These are phyloP conservation scores for Cadophora luteo-olivacea DNA, from an alignment of 2,329 filamentous ascomycete genomes.

Conservation along the genomic window DNA sequence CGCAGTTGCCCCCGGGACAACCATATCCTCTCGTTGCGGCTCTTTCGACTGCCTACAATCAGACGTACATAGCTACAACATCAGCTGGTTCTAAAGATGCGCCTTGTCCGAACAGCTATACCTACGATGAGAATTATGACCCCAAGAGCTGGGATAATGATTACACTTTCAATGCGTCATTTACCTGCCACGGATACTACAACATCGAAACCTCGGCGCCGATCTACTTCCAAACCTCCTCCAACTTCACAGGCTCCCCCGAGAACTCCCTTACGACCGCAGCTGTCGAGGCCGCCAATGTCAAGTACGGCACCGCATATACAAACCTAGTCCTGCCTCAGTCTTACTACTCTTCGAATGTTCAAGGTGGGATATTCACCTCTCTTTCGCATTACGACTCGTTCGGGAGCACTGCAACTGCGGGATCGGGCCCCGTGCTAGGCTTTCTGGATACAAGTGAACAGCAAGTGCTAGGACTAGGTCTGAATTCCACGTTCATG, in stretches of 20 bases:
- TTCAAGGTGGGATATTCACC: not conserved
- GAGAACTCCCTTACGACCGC: constrained; percentile 3
- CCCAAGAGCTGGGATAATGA: not conserved
- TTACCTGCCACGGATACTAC: constrained; percentile 20
- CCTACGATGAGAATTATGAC: constrained; percentile 9
- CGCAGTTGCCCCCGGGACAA: constrained; percentile 3
- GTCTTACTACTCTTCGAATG: constrained; percentile 5
- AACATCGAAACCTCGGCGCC: constrained; percentile 19
- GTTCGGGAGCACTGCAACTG: not conserved
- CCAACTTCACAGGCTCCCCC: constrained; percentile 25
- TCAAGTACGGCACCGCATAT: constrained; percentile 5
- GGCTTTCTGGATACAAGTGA: constrained; percentile 16
- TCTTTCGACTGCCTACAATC: constrained; percentile 24
- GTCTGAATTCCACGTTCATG: constrained; percentile 25
- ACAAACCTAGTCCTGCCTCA: constrained; percentile 15
- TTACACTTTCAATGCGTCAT: constrained; percentile 19
- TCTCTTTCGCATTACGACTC: constrained; percentile 1
- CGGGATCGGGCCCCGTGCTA: not conserved
- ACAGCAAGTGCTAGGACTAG: constrained; percentile 23
- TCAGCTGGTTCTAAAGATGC: constrained; percentile 80
- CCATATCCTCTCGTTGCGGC: constrained; percentile 19
- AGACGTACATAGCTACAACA: constrained; percentile 72
- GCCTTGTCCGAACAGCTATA: constrained; percentile 53
- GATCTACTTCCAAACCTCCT: constrained; percentile 18
- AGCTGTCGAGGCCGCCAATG: not conserved